Base-by-base conservation (phyloP, 2,329 filamentous ascomycete genomes). In the Phialemonium atrogriseum region DNA sequence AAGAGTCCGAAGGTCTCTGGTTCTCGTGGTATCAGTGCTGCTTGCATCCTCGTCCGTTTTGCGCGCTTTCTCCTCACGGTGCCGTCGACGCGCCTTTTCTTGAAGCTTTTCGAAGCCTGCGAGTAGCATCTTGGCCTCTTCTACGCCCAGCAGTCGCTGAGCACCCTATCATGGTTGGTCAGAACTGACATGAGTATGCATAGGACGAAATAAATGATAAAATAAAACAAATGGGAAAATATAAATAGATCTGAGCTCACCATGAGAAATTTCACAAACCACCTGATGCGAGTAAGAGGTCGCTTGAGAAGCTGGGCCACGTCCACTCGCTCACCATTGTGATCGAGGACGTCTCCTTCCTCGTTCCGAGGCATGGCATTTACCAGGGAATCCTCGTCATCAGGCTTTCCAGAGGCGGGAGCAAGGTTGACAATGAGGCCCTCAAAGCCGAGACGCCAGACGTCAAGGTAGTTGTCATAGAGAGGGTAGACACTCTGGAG, bases 391-490 rank as follows among this genome's bases (percentile, higher is more conserved):
- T 77, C 68, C 23, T 76, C 67, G 28, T 80, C 75, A 20, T 80
- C 75, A 2, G 55, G 48, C 2, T 46, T 47, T 11, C 59, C 61
- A 2, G 60, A 58, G 5, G 77, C 73, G 7, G 86, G 84, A 2
- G 86, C 87, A 20, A 96, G 74, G 51, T 94, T 96, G 46, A 98
- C 85, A 30, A 96, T 78, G 13, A 98, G 77, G 51, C 94, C 88
- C 48, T 94, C 84, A 55, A 96, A 98, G 1, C 91, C 91, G 28
- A 96, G 70, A 18, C 87, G 74, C 91, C 91, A 98, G 7, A 82
- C 79, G 49, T 77, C 77, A 19, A 96, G 68, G 52, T 96, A 98
- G 48, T 85, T 80, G 38, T 77, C 69, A 52, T 98, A 98, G 8
- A 89, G 72, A 34, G 79, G 77, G 27, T 84, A 75, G 1, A 85